Conservation (phyloP, 2,329 filamentous ascomycete species). For the Phoma sp. region DNA sequence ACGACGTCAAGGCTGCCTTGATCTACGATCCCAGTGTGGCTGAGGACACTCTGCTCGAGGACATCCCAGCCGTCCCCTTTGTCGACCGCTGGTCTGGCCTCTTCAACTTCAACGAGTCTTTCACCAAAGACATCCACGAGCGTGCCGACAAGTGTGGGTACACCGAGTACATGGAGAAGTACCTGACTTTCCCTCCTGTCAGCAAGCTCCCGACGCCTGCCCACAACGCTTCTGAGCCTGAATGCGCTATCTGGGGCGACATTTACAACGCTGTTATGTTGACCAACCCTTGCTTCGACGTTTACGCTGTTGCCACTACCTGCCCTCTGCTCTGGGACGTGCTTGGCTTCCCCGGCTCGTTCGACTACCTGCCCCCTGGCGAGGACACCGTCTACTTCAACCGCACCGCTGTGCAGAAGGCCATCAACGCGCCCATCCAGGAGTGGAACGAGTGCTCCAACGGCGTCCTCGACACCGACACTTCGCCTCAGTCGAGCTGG, state of each 20-base stretch:
- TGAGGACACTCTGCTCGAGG: conserved; percentile 57
- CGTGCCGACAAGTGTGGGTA: conserved; percentile 67
- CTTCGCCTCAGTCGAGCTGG: conserved; percentile 61
- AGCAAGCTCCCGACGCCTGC: conserved; percentile 64
- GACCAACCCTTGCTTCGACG: conserved; percentile 79
- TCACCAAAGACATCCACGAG: conserved; percentile 59
- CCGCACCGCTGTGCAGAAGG: conserved; percentile 70
- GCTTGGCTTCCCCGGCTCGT: conserved; percentile 70
- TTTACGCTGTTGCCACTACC: conserved; percentile 75
- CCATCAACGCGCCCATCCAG: conserved; percentile 67
- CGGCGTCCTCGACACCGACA: conserved; percentile 59
- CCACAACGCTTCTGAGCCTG: conserved; percentile 50
- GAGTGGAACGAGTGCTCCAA: conserved; percentile 65
- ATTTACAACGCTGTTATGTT: conserved; percentile 61
- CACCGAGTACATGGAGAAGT: conserved; percentile 63
- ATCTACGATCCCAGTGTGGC: conserved; percentile 75
- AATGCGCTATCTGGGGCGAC: conserved; percentile 65
- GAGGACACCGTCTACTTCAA: conserved; percentile 73
- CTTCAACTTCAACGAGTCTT: conserved; percentile 69
- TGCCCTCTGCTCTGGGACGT: conserved; percentile 75
- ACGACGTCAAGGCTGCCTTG: conserved; percentile 70
- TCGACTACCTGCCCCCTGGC: conserved; percentile 63
- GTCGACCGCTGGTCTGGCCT: conserved; percentile 66
- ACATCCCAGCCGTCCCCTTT: conserved; percentile 63
- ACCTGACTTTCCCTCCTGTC: conserved; percentile 72